Base-by-base conservation (phyloP, 2,329 filamentous ascomycete species). In the Hymenoscyphus occultus region DNA sequence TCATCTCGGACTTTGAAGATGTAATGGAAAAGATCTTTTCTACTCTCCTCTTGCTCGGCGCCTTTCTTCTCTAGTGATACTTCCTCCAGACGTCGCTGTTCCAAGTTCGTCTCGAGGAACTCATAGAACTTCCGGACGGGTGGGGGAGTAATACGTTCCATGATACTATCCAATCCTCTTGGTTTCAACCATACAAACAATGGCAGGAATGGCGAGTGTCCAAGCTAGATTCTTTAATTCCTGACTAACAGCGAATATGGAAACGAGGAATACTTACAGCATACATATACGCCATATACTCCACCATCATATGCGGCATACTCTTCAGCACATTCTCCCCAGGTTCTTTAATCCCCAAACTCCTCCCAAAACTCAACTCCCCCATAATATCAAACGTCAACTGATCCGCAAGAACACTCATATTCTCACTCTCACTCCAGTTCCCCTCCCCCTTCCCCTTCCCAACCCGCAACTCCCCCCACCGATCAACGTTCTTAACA, bases 1-100 rank as follows among this genome's bases (percentile, higher is more conserved):
- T 91, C 87, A 31, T 92, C 89, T 56, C 84, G 84, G 7, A 89
- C 88, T 72, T 87, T 88, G 67, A 91, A 82, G 13, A 92, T 82
- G 75, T 91, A 87, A 77, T 90, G 87, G 79, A 75, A 91, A 78
- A 91, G 90, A 73, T 91, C 89, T 64, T 87, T 85, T n/a, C 42
- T 45, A 42, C 89, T 57, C 13, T 85, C 64, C 86, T 85, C 68
- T 39, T 86, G 39, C 10, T 28, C 32, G 16, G 7, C 62, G 19
- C 51, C 45, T 45, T 63, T 39, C n/a, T 60, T 42, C 5, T 39
- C 16, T 31, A 16, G 12, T 9, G 35, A 54, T 39, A 32, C 19
- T 19, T 59, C 42, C 56, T 65, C 7, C 3, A 10, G 10, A 2
- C 6, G 45, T 42, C 63, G 59, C 16, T 59, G 16, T 14, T 16